A percentile compares a stretch with the other conserved stretches of the same genome.
Conservation (phyloP, 2,329 filamentous ascomycete genomes). For the Alternaria novae-zelandiae region DNA sequence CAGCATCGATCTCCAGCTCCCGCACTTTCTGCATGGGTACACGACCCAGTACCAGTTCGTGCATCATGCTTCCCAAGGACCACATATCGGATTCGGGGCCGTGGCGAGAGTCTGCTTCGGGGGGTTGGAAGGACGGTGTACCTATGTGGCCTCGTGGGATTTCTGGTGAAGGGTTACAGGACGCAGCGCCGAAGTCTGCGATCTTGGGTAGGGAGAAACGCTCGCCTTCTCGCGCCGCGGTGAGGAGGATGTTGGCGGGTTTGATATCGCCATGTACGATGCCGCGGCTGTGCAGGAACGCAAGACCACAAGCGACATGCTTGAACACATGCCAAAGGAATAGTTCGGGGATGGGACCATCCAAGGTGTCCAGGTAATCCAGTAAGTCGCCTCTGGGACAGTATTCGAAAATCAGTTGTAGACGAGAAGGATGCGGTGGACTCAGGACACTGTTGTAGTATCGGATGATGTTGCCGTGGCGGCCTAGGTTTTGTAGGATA, state of each 20-base stretch:
- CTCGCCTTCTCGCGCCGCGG: neutral
- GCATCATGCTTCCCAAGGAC: neutral
- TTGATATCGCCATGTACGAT: slow-evolving; percentile 12
- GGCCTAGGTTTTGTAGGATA: neutral
- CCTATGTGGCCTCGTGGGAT: neutral
- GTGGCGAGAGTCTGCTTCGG: neutral
- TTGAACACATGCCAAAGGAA: slow-evolving; percentile 1
- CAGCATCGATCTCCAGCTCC: neutral
- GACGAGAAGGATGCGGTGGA: neutral
- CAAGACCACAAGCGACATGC: slow-evolving; percentile 9
- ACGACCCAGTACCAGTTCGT: neutral
- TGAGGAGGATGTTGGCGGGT: slow-evolving; percentile 18
- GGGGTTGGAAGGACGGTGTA: neutral
- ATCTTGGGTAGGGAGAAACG: neutral
- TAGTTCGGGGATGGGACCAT: neutral
- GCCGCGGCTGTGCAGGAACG: slow-evolving; percentile 8
- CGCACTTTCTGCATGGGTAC: neutral
- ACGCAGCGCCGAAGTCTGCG: slow-evolving; percentile 5
- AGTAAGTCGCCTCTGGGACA: neutral
- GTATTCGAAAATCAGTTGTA: neutral
- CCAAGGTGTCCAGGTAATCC: neutral
- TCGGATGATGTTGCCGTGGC: neutral
- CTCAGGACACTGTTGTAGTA: neutral
- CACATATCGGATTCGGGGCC: neutral
- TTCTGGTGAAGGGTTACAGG: neutral